Conservation (phyloP, 257 asterid species). For the Scutellaria barbata region DNA sequence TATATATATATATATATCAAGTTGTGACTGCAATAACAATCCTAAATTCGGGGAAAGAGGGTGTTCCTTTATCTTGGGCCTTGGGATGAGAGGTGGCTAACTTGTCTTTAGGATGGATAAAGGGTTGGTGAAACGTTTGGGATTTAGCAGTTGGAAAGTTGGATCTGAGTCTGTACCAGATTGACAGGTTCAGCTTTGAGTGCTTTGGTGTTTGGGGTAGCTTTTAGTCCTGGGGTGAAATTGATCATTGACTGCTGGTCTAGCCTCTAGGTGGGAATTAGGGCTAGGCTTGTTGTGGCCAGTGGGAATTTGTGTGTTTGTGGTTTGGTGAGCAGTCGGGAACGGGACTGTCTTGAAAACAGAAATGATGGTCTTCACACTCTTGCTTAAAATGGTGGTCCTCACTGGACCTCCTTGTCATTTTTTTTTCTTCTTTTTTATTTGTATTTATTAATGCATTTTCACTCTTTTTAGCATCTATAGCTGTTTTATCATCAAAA, state of each 20-base stretch:
- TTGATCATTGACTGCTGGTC: neutral
- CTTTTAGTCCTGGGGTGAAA: neutral
- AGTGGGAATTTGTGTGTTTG: neutral
- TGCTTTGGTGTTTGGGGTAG: neutral
- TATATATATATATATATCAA: too few relatives aligned
- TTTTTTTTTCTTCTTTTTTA: neutral
- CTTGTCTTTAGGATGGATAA: neutral
- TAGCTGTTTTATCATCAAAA: neutral
- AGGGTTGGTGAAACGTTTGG: neutral
- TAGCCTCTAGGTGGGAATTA: neutral
- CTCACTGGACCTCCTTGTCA: neutral
- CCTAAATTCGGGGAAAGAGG: neutral
- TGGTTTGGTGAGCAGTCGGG: neutral
- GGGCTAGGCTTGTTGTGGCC: neutral
- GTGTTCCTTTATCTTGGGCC: neutral
- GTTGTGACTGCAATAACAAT: too few relatives aligned
- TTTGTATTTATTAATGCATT: neutral
- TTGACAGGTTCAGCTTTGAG: neutral
- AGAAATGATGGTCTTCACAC: neutral
- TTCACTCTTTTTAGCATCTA: neutral
- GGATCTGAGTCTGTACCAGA: neutral
- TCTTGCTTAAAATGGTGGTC: neutral
- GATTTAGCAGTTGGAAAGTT: neutral
- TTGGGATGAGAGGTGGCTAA: neutral
- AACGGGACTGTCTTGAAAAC: neutral